Base-by-base conservation (phyloP, 1,139 yeast species). In the Zygosaccharomyces pseudobailii region DNA sequence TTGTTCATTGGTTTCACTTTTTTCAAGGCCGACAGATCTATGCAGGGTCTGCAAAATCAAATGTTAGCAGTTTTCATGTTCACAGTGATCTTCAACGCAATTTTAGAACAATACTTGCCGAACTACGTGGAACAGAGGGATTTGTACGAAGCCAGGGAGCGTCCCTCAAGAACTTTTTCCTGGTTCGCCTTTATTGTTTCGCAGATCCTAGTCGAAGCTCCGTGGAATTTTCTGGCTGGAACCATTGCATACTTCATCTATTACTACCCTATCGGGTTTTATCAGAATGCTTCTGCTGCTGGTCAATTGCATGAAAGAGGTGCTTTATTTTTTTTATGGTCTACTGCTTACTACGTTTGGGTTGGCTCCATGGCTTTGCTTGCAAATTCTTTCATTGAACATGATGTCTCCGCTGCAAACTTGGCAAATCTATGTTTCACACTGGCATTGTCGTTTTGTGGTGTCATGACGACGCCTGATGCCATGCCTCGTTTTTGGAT, bases 141-240 rank as follows among this genome's bases (percentile, higher is more conserved):
- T 57, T 71, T 89, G 41, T 89, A 87, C 63, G 96, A 87, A 65
- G 90, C 84, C 13, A 80, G 96, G 63, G 97, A 89, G 67, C 79
- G 95, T 36, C 96, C 96, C 9, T 82, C 79, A 52, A 79, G 71
- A 71, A 81, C 72, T 36, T 86, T 72, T 55, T 71, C 79, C 3
- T 80, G 95, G 94, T 56, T 72, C 67, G 74, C 80, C 49, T 71
- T 76, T 67, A 68, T 87, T 66, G 69, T 57, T 27, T 65, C 80
- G 2, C 90, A 87, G 66, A 71, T 87, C 40, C 67, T 82, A 19
- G 82, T 78, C 28, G 96, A 88, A 63, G 65, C 86, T 32, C 95
- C 95, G 25, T 85, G 87, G 84, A 85, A 84, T 61, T 57, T 80
- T 13, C 50, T 82, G 3, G 72, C 76, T 47, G 89, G 88, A 52